Conservation (phyloP, 768 basidiomycete species). For the Trametes cingulata region DNA sequence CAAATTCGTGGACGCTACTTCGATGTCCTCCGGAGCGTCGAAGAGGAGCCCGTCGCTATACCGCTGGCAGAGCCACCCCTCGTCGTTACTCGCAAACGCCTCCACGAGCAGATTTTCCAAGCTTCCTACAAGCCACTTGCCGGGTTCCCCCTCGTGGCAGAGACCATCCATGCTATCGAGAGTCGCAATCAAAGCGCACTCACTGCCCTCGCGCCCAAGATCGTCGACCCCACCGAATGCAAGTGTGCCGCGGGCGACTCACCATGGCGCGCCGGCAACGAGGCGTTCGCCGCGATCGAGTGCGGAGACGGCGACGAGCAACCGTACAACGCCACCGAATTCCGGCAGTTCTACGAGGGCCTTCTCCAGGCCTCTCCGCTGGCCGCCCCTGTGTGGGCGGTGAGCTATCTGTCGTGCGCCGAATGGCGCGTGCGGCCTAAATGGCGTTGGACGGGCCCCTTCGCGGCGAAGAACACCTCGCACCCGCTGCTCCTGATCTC, state of each 20-base stretch:
- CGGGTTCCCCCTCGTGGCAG: conserved; percentile 6
- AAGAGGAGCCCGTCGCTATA: conserved; percentile 9
- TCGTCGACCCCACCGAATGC: conserved; percentile 16
- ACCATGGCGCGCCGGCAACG: conserved; percentile 7
- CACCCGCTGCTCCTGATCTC: conserved; percentile 22
- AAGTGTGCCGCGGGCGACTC: conserved; percentile 1
- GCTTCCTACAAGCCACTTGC: conserved; percentile 16
- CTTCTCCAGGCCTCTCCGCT: not conserved
- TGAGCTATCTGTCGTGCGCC: conserved; percentile 19
- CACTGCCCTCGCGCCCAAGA: conserved; percentile 9
- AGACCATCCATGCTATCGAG: conserved; percentile 14
- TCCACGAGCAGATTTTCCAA: conserved; percentile 13
- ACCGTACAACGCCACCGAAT: not conserved
- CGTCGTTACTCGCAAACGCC: conserved; percentile 12
- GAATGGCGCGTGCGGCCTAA: conserved; percentile 22
- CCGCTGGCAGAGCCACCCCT: conserved; percentile 16
- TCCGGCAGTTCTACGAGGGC: not conserved
- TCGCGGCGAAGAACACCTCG: conserved; percentile 21
- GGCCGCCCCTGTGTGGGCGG: conserved; percentile 19
- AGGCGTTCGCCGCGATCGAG: conserved; percentile 13
- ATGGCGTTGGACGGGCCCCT: conserved; percentile 22
- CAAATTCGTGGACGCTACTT: conserved; percentile 24
- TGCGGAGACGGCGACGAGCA: conserved; percentile 19
- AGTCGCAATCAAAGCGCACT: conserved; percentile 8
- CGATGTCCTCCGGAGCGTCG: conserved; percentile 7